Percentiles rank a stretch among this genome's conserved stretches.
These are phyloP conservation scores for Carex myosuroides DNA, from an alignment of 176 grass and related monocot species.

Conservation along the genomic window DNA sequence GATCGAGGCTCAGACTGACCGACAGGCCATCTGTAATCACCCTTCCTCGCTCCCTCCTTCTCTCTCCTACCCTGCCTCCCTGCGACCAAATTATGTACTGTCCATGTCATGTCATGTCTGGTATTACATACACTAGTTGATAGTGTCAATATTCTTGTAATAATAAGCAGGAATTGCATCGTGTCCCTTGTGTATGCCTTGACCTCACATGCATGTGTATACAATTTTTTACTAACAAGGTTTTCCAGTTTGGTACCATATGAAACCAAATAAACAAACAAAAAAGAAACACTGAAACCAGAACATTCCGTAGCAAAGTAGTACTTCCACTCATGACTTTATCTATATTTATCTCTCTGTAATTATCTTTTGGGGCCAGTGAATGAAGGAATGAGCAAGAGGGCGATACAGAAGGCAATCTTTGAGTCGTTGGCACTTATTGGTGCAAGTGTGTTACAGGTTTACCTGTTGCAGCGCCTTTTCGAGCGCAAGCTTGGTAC, in stretches of 20 bases:
- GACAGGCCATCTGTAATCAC: conserved; percentile 66
- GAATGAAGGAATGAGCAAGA: conserved; percentile 80
- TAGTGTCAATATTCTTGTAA: background rate
- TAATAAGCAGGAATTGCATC: background rate
- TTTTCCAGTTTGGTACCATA: background rate
- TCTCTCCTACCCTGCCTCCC: background rate
- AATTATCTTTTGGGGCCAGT: conserved; percentile 34
- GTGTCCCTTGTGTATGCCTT: background rate
- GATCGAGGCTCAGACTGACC: conserved; percentile 86
- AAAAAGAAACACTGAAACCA: background rate
- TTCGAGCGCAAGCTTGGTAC: conserved; percentile 63
- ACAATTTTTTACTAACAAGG: background rate
- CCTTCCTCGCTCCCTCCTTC: background rate
- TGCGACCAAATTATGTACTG: background rate
- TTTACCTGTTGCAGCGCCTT: conserved; percentile 64
- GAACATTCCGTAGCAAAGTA: background rate
- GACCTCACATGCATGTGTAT: background rate
- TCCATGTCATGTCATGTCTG: background rate
- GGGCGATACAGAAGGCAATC: conserved; percentile 70
- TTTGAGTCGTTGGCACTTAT: conserved; percentile 81
- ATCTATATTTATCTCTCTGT: background rate
- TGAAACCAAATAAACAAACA: background rate
- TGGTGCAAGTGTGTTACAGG: conserved; percentile 58
- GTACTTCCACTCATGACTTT: background rate
- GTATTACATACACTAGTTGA: background rate